phyloP scores from a whole-genome alignment of 1,284 basidiomycete species.

The Tilletia caries region DNA sequence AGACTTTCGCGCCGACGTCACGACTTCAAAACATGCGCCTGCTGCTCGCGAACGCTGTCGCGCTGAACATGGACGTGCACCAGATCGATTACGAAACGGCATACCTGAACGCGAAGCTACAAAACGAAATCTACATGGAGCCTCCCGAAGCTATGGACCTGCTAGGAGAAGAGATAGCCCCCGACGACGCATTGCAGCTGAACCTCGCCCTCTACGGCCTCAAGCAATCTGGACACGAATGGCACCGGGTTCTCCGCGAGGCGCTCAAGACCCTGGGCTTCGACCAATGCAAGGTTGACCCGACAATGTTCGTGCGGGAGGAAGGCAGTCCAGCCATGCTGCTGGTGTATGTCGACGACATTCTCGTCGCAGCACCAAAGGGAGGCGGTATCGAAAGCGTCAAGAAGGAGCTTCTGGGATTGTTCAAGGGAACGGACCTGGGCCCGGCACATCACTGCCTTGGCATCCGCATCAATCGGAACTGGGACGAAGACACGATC shows the following conservation, averaged over 20 bases:
- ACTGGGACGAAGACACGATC: not conserved
- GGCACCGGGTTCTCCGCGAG: not conserved
- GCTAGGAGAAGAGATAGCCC: not conserved
- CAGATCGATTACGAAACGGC: constrained; percentile 8
- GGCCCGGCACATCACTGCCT: not conserved
- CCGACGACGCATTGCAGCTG: not conserved
- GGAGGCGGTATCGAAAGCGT: not conserved
- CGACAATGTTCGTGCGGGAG: not conserved
- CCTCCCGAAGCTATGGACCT: not conserved
- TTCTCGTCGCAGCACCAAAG: not conserved
- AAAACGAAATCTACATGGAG: constrained; percentile 2
- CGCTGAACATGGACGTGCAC: not conserved
- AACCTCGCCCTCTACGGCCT: constrained; percentile 2
- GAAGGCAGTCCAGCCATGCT: not conserved
- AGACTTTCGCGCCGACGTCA: constrained; percentile 16
- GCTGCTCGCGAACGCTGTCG: not conserved
- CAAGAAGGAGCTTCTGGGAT: not conserved
- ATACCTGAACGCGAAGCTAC: constrained; percentile 6
- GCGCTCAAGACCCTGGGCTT: not conserved
- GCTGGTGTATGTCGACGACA: constrained; percentile 1
- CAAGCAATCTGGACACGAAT: constrained; percentile 1
- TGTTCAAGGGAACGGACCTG: constrained; percentile 3
- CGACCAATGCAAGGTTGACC: not conserved
- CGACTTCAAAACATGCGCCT: constrained; percentile 1
- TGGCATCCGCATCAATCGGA: not conserved